Evolutionary conservation across 805 yeast species (phyloP).

Genomic region (Starmera caribaea): DNA sequence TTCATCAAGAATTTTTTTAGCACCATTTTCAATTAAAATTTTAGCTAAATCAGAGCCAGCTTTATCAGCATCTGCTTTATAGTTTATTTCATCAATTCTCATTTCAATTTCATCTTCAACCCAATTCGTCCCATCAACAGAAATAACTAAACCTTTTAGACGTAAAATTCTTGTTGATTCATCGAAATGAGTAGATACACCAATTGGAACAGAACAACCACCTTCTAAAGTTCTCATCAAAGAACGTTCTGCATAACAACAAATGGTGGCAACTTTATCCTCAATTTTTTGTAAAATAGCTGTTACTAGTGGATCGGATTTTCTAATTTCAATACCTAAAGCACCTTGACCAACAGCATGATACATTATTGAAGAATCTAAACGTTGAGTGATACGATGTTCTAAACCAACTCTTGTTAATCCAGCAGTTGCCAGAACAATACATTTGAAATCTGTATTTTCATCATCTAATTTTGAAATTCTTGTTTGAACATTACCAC

Average conservation of each 20-base stretch:
- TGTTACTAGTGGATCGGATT: slow-evolving; percentile 49
- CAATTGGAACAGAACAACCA: slow-evolving; percentile 97
- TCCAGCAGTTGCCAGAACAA: slow-evolving; percentile 91
- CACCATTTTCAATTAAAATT: slow-evolving; percentile 63
- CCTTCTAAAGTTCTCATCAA: slow-evolving; percentile 87
- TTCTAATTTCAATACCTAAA: slow-evolving; percentile 81
- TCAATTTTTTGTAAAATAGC: slow-evolving; percentile 55
- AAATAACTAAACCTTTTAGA: slow-evolving; percentile 67
- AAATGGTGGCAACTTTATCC: slow-evolving; percentile 52
- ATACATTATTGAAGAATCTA: slow-evolving; percentile 74
- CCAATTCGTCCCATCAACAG: slow-evolving; percentile 68
- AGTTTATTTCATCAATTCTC: slow-evolving; percentile 20
- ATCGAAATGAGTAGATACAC: slow-evolving; percentile 59
- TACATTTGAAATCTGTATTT: slow-evolving; percentile 54
- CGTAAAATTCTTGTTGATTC: slow-evolving; percentile 35
- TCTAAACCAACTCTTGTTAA: slow-evolving; percentile 62
- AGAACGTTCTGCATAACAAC: slow-evolving; percentile 85
- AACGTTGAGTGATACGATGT: slow-evolving; percentile 62
- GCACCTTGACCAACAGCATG: slow-evolving; percentile 99
- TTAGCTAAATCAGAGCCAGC: slow-evolving; percentile 68
- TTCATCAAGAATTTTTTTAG: slow-evolving; percentile 69
- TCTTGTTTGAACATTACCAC: slow-evolving; percentile 83
- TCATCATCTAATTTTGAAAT: slow-evolving; percentile 70
- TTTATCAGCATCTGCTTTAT: slow-evolving; percentile 51
- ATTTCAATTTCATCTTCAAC: slow-evolving; percentile 45